Evolutionary conservation across 164 flowering plant genomes (phyloP).

Genomic region (Aristolochia californica): DNA sequence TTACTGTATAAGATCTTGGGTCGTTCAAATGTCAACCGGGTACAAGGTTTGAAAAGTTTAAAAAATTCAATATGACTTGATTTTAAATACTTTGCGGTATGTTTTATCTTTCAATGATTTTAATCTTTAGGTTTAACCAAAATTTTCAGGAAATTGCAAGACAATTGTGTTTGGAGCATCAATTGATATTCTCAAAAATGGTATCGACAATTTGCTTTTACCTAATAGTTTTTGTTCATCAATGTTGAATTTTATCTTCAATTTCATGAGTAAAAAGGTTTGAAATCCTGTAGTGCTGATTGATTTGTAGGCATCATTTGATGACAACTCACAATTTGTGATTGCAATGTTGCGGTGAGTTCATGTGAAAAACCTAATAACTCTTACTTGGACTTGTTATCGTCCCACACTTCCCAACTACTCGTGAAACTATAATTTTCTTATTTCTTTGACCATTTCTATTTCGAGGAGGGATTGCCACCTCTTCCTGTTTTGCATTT

Average conservation of each 20-base stretch:
- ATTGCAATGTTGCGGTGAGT: slow-evolving; percentile 74
- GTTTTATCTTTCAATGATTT: no score
- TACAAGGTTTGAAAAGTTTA: no score
- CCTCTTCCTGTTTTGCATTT: neutral
- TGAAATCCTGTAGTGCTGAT: slow-evolving; percentile 8
- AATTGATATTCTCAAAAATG: slow-evolving; percentile 77
- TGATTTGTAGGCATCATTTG: slow-evolving; percentile 72
- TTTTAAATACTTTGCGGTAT: no score
- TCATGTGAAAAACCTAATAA: neutral
- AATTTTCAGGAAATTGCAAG: slow-evolving; percentile 72
- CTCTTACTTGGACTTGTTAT: neutral
- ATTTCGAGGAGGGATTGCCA: neutral
- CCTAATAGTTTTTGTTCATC: neutral
- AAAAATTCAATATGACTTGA: no score
- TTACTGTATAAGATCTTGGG: no score
- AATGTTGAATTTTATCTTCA: neutral
- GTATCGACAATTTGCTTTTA: slow-evolving; percentile 27
- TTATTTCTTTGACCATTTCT: neutral
- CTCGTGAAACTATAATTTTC: neutral
- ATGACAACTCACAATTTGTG: slow-evolving; percentile 90
- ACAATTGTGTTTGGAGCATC: slow-evolving; percentile 83
- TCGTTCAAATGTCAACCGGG: no score
- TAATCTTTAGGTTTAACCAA: neutral
- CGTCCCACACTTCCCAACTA: neutral
- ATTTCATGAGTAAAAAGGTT: neutral